These are phyloP conservation scores for Wallemia hederae DNA, from an alignment of 1,284 basidiomycete species.

Conservation along the genomic window DNA sequence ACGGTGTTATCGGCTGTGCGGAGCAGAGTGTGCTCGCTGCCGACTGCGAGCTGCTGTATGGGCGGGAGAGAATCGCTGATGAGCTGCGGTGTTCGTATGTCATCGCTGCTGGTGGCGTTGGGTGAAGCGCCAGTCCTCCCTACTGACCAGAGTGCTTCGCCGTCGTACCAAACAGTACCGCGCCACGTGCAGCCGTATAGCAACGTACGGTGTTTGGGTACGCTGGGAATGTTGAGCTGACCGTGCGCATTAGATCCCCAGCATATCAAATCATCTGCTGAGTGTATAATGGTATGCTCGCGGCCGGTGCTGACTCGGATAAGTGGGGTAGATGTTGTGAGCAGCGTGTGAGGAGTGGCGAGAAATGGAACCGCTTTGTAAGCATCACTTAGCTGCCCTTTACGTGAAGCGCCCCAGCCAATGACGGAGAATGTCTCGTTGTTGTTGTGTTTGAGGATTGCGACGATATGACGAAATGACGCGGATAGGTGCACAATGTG, in stretches of 20 bases:
- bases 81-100: neutral
- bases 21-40: neutral
- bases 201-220: neutral
- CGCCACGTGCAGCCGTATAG: neutral
- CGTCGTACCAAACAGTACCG: neutral
- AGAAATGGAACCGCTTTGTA: neutral
- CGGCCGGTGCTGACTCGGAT: neutral
- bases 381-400: neutral
- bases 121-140: neutral
- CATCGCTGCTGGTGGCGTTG: neutral
- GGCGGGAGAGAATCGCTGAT: neutral
- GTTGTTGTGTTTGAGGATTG: neutral
- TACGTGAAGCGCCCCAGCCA: neutral
- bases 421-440: neutral
- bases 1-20: neutral
- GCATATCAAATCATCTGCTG: neutral
- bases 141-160: neutral
- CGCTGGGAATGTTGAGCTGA: neutral
- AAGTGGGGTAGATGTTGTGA: neutral
- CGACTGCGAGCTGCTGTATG: neutral
- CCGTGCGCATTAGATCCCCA: neutral
- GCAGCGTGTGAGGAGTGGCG: neutral
- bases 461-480: neutral
- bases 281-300: neutral
- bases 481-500: neutral